Conservation (phyloP, 2,329 filamentous ascomycete genomes). For the Nigrospora sphaerica region DNA sequence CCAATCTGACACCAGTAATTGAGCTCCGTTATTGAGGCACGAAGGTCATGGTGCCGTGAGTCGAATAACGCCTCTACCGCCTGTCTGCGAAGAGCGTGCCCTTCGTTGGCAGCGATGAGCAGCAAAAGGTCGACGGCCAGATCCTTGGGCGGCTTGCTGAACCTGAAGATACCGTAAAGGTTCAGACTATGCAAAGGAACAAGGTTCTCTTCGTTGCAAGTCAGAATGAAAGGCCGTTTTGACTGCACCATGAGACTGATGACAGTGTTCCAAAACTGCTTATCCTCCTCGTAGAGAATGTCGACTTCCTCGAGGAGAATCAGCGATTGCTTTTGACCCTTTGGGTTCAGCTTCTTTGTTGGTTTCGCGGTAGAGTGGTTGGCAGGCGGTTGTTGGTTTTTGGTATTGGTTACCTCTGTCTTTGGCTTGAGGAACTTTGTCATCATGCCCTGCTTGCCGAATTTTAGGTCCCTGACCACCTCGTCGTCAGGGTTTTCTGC, state of each 20-base stretch:
- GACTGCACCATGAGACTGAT: constrained; percentile 72
- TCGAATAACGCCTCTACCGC: constrained; percentile 65
- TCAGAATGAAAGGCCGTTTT: constrained; percentile 88
- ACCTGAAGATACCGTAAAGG: constrained; percentile 80
- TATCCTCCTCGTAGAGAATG: constrained; percentile 89
- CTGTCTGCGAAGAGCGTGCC: constrained; percentile 65
- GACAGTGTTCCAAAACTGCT: constrained; percentile 86
- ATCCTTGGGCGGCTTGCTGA: constrained; percentile 57
- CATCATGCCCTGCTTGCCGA: constrained; percentile 71
- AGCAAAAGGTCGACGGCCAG: constrained; percentile 75
- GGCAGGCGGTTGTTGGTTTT: constrained; percentile 6
- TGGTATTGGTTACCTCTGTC: neutral
- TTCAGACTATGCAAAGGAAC: constrained; percentile 67
- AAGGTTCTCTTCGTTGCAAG: constrained; percentile 86
- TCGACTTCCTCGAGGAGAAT: constrained; percentile 94
- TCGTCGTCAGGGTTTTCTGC: constrained; percentile 32
- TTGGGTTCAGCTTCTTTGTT: constrained; percentile 24
- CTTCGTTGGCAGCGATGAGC: constrained; percentile 79
- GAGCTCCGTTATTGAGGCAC: constrained; percentile 75
- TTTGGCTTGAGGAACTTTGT: constrained; percentile 70
- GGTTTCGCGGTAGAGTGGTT: constrained; percentile 2
- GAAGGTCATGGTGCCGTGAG: constrained; percentile 63
- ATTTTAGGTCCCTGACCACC: constrained; percentile 51
- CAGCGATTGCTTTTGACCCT: constrained; percentile 80
- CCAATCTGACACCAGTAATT: constrained; percentile 98